Evolutionary conservation across 2,329 filamentous ascomycete species (phyloP).

Genomic region (Penicillium sp.): DNA sequence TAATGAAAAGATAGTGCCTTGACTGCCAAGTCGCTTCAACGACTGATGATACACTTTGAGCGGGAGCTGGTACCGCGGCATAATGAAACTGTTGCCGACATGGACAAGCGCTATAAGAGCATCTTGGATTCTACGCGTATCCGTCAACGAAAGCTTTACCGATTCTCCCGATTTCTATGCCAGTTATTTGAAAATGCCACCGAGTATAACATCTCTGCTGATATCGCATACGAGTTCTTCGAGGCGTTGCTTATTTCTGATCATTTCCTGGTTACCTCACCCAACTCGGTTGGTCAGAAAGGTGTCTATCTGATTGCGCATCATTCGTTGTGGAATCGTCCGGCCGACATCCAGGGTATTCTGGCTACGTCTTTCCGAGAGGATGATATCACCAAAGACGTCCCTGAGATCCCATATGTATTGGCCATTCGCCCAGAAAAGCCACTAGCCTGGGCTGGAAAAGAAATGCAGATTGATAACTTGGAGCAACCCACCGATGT

Average conservation of each 20-base stretch:
- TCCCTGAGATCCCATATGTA: constrained; percentile 73
- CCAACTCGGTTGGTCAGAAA: constrained; percentile 66
- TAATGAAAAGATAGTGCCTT: constrained; percentile 58
- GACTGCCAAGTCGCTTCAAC: constrained; percentile 87
- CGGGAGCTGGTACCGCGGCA: constrained; percentile 81
- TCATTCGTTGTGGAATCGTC: constrained; percentile 70
- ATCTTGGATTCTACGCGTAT: constrained; percentile 95
- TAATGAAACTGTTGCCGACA: constrained; percentile 79
- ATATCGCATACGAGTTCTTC: constrained; percentile 73
- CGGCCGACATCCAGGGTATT: constrained; percentile 80
- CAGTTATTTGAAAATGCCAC: constrained; percentile 96
- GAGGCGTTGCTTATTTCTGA: constrained; percentile 77
- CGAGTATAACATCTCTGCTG: constrained; percentile 80
- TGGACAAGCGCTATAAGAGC: constrained; percentile 96
- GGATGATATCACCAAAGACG: constrained; percentile 69
- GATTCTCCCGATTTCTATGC: constrained; percentile 86
- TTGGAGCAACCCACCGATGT: constrained; percentile 80
- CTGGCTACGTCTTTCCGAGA: constrained; percentile 76
- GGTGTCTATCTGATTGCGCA: constrained; percentile 84
- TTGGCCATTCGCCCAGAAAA: constrained; percentile 82
- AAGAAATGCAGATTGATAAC: constrained; percentile 68
- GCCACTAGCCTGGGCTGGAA: constrained; percentile 77
- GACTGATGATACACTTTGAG: constrained; percentile 88
- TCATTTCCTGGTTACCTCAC: constrained; percentile 81
- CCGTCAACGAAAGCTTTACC: constrained; percentile 91